Conservation (phyloP, 2,329 filamentous ascomycete species). For the Exophiala viscosa region DNA sequence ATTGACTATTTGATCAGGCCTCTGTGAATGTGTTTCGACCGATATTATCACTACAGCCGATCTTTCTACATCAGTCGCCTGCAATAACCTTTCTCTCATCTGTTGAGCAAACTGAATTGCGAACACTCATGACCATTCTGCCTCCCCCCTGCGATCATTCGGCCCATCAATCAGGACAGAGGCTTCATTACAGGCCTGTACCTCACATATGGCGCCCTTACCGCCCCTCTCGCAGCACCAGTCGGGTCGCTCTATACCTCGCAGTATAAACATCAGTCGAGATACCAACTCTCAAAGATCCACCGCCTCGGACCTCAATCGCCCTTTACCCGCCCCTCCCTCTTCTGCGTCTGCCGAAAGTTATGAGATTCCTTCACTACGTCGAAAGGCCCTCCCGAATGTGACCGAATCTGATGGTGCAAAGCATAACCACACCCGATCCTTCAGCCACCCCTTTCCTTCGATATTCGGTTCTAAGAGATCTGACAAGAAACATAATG, state of each 20-base stretch:
- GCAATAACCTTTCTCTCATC: constrained; percentile 5
- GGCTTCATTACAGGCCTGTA: neutral
- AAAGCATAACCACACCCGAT: constrained; percentile 53
- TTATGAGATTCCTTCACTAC: constrained; percentile 31
- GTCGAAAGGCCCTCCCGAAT: constrained; percentile 22
- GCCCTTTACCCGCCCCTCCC: constrained; percentile 24
- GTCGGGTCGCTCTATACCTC: constrained; percentile 14
- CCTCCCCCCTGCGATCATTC: neutral
- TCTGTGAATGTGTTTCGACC: neutral
- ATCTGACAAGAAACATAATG: constrained; percentile 51
- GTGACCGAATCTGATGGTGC: constrained; percentile 14
- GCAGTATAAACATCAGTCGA: constrained; percentile 10
- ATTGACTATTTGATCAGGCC: constrained; percentile 12
- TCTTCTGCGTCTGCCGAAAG: constrained; percentile 18
- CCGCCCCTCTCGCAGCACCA: constrained; percentile 12
- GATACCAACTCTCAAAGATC: constrained; percentile 9
- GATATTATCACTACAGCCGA: neutral
- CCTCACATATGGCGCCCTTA: constrained; percentile 17
- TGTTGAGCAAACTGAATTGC: constrained; percentile 4
- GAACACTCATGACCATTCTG: constrained; percentile 13
- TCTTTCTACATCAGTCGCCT: constrained; percentile 5
- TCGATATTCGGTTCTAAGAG: constrained; percentile 61
- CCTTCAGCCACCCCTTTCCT: constrained; percentile 76
- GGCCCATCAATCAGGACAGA: constrained; percentile 2
- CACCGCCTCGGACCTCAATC: constrained; percentile 20